phyloP scores from a whole-genome alignment of 371 early-diverging fungal genomes.

The Haplosporangium sp. region DNA sequence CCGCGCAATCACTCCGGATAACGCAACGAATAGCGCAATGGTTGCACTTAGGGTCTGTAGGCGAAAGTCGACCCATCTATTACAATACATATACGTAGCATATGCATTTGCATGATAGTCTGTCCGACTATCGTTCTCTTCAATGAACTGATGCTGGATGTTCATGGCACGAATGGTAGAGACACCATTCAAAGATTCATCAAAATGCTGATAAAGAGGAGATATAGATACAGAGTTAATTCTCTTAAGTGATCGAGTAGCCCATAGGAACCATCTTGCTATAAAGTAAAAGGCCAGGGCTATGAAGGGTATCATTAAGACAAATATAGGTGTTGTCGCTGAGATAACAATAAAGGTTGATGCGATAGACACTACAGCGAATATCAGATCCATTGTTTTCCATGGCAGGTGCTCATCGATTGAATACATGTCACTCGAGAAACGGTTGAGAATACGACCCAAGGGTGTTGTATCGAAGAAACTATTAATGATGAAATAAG shows the following conservation, averaged over 20 bases:
- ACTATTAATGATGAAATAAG: conserved; percentile 25
- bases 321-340: conserved; percentile 60
- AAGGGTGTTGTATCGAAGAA: conserved; percentile 90
- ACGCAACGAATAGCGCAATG: conserved; percentile 70
- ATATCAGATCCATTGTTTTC: conserved; percentile 63
- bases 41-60: conserved; percentile 80
- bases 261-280: conserved; percentile 72
- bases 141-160: conserved; percentile 59
- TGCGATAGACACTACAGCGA: conserved; percentile 45
- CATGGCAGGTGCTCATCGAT: conserved; percentile 70
- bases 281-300: conserved; percentile 58
- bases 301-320: conserved; percentile 60
- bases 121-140: conserved; percentile 72
- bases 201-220: conserved; percentile 83
- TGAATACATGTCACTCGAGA: conserved; percentile 79
- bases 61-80: conserved; percentile 94
- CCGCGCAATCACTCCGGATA: conserved; percentile 62
- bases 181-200: conserved; percentile 79
- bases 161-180: conserved; percentile 79
- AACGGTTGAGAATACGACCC: conserved; percentile 83
- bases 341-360: conserved; percentile 58
- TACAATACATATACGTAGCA: conserved; percentile 81
- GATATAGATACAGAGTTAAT: conserved; percentile 81
- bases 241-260: conserved; percentile 89
- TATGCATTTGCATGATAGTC: conserved; percentile 87